Conservation (phyloP, 768 basidiomycete genomes). For the Termitomyces eurrhizus region DNA sequence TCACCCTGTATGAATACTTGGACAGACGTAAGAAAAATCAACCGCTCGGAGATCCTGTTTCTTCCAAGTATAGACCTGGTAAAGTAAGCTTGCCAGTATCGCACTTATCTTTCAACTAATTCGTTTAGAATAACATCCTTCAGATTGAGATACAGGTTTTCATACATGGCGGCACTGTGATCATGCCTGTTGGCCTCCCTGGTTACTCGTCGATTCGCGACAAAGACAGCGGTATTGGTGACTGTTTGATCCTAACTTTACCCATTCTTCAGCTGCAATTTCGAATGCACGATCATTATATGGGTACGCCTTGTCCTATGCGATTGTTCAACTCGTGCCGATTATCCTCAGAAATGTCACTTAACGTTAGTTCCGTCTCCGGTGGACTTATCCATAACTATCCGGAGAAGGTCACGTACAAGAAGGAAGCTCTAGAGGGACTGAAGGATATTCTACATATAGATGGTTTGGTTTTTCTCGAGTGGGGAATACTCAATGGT, state of each 20-base stretch:
- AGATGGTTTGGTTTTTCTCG: conserved; percentile 31
- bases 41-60: conserved; percentile 77
- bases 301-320: conserved; percentile 46
- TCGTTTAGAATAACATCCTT: conserved; percentile 71
- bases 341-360: conserved; percentile 58
- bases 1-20: conserved; percentile 82
- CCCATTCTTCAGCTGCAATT: conserved; percentile 76
- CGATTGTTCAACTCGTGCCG: neutral
- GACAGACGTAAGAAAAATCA: conserved; percentile 55
- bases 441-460: conserved; percentile 42
- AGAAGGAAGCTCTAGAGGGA: conserved; percentile 14
- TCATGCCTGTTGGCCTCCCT: conserved; percentile 65
- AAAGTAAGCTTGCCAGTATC: conserved; percentile 44
- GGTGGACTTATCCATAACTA: conserved; percentile 48
- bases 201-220: conserved; percentile 45
- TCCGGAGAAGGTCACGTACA: conserved; percentile 35
- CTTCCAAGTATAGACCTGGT: conserved; percentile 74
- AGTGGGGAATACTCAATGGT: neutral
- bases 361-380: conserved; percentile 63
- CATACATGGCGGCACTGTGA: conserved; percentile 47
- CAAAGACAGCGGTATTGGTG: conserved; percentile 40
- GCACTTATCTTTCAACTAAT: neutral
- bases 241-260: conserved; percentile 50
- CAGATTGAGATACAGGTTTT: conserved; percentile 65
- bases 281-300: conserved; percentile 79